Evolutionary conservation across 768 basidiomycete species (phyloP).

Genomic region (Hortiboletus campestris): DNA sequence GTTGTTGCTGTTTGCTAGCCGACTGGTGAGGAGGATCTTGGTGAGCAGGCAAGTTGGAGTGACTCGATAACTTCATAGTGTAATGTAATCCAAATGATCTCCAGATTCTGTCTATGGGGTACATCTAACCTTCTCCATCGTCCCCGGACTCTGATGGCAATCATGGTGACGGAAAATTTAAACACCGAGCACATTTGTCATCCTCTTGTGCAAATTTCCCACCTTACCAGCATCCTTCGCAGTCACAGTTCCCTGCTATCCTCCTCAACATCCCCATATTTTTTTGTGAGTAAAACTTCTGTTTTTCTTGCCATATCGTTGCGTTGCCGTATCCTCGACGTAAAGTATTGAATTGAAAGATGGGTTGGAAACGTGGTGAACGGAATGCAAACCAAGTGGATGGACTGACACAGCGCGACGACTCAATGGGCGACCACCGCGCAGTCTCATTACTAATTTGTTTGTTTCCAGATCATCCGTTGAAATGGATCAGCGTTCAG

Average conservation of each 20-base stretch:
- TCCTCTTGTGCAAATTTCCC: conserved; percentile 9
- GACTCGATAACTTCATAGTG: too few species aligned
- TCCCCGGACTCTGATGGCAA: conserved; percentile 9
- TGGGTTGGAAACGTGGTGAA: conserved; percentile 10
- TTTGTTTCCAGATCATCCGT: conserved; percentile 10
- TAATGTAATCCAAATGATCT: conserved; percentile 13
- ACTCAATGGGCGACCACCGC: background rate
- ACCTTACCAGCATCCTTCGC: conserved; percentile 18
- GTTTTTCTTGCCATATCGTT: background rate
- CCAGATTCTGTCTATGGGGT: too few species aligned
- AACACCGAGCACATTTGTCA: too few species aligned
- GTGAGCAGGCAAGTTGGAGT: too few species aligned
- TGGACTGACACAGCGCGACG: background rate
- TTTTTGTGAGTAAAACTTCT: conserved; percentile 18
- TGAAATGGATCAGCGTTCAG: conserved; percentile 93
- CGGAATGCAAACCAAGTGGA: conserved; percentile 9
- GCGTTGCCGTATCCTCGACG: background rate
- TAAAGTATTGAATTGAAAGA: background rate
- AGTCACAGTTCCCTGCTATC: background rate
- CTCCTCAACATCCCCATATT: conserved; percentile 17
- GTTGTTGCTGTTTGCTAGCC: too few species aligned
- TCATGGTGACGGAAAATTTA: too few species aligned
- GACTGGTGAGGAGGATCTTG: too few species aligned
- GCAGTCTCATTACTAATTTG: conserved; percentile 3
- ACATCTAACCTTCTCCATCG: conserved; percentile 13